A percentile compares a stretch with the other conserved stretches of the same genome.
Evolutionary conservation across 2,329 filamentous ascomycete species (phyloP).

Genomic region (Cladosporium cucumerinum): DNA sequence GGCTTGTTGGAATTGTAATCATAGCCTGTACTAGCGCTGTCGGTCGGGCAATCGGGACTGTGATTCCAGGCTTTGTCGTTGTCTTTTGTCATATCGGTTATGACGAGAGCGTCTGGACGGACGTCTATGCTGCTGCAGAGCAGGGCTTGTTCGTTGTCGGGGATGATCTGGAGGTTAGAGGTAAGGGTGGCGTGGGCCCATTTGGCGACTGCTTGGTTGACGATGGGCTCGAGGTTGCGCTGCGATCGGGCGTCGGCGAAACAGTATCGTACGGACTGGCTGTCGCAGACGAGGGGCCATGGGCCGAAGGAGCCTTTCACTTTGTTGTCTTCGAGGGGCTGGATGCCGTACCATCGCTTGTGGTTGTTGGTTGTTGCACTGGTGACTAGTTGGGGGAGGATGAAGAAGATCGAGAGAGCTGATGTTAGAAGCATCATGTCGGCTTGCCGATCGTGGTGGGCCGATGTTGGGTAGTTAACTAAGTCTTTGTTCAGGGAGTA

Average conservation of each 20-base stretch:
- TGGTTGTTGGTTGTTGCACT: not conserved
- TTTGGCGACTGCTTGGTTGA: constrained; percentile 19
- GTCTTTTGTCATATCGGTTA: constrained; percentile 22
- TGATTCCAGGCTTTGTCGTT: constrained; percentile 20
- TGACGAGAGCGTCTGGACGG: constrained; percentile 21
- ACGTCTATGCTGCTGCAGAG: constrained; percentile 8
- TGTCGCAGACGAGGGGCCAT: constrained; percentile 21
- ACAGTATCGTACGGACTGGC: constrained; percentile 24
- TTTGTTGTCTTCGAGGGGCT: not conserved
- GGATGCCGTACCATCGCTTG: constrained; percentile 22
- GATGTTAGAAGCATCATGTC: not conserved
- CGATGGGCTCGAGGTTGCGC: constrained; percentile 19
- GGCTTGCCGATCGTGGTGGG: not conserved
- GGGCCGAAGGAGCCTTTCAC: constrained; percentile 18
- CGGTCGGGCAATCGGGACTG: constrained; percentile 15
- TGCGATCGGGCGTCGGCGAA: constrained; percentile 21
- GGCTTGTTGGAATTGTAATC: constrained; percentile 6
- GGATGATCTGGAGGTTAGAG: constrained; percentile 19
- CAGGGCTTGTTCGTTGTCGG: constrained; percentile 17
- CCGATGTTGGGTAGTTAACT: not conserved
- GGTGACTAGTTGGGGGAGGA: not conserved
- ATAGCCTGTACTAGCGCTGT: constrained; percentile 21
- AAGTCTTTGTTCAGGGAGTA: not conserved
- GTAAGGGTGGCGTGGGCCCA: constrained; percentile 21
- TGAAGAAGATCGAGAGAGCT: not conserved